Evolutionary conservation across 148 eudicot species (phyloP).

Genomic region (Rhododendron williamsianum): DNA sequence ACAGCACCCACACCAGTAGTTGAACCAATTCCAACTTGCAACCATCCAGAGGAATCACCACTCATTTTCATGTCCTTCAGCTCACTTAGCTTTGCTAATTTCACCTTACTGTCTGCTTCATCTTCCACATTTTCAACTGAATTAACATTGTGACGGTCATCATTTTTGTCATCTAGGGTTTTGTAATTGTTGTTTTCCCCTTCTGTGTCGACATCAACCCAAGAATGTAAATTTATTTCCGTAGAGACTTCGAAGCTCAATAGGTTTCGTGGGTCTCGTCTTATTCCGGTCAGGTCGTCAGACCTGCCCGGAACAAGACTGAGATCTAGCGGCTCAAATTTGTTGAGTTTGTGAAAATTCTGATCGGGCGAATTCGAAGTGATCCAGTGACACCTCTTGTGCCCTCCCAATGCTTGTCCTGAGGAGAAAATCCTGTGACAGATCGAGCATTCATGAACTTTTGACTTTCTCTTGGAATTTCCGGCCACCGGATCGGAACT

Average conservation of each 20-base stretch:
- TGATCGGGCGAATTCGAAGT: conserved; percentile 52
- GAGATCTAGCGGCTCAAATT: conserved; percentile 45
- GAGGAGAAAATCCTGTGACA: conserved; percentile 71
- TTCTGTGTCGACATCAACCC: conserved; percentile 26
- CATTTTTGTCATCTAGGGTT: background rate
- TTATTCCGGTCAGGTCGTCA: conserved; percentile 21
- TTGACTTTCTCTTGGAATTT: conserved; percentile 44
- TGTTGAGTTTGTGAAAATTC: conserved; percentile 32
- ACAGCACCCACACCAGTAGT: conserved; percentile 34
- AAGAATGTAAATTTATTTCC: conserved; percentile 45
- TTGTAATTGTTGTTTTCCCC: conserved; percentile 9
- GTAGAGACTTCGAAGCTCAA: conserved; percentile 65
- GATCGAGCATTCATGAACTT: conserved; percentile 79
- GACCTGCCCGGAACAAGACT: conserved; percentile 44
- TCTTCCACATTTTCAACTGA: conserved; percentile 39
- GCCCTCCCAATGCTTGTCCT: conserved; percentile 92
- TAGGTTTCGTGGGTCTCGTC: conserved; percentile 41
- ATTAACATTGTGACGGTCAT: conserved; percentile 1
- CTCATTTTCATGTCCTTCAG: conserved; percentile 47
- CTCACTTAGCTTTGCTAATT: conserved; percentile 59
- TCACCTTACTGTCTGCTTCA: conserved; percentile 72
- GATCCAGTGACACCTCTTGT: conserved; percentile 94
- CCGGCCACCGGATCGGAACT: conserved; percentile 10
- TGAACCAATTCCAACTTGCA: conserved; percentile 74
- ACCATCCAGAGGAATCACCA: conserved; percentile 56